Percentiles rank a stretch among this genome's conserved stretches.
phyloP scores from a whole-genome alignment of 257 asterid species.

The Gardenia jasminoides region DNA sequence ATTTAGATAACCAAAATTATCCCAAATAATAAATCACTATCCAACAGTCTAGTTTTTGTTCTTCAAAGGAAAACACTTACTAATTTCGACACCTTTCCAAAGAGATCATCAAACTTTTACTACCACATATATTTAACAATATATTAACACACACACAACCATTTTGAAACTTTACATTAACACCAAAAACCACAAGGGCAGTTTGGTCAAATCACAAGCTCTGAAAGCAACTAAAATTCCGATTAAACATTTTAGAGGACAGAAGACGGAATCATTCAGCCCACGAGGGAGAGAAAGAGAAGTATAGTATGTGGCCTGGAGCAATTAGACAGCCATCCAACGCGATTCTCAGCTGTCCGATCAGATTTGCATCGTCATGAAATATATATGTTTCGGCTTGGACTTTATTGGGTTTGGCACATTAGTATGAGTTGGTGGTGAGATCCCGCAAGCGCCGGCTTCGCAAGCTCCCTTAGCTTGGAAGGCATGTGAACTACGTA shows the following conservation, averaged over 20 bases:
- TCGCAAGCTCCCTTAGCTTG: background rate
- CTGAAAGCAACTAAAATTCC: background rate
- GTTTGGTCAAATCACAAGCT: background rate
- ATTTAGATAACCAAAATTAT: no score
- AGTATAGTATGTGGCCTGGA: constrained; percentile 8
- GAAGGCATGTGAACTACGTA: background rate
- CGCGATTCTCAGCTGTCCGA: background rate
- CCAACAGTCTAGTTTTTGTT: no score
- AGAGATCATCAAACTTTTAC: no score
- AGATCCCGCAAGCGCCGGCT: background rate
- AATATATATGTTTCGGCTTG: background rate
- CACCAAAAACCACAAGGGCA: background rate
- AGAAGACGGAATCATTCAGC: constrained; percentile 1
- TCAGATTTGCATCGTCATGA: background rate
- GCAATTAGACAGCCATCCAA: constrained; percentile 8
- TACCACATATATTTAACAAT: no score
- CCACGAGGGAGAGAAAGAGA: background rate
- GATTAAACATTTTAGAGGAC: background rate
- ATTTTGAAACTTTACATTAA: no score
- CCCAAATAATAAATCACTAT: no score
- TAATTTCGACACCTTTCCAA: no score
- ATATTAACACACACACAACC: no score
- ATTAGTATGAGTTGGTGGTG: no score
- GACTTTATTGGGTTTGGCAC: background rate
- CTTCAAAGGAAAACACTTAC: no score